Evolutionary conservation across 805 yeast genomes (phyloP).

Genomic region (Suhomyces tanzawaensis): DNA sequence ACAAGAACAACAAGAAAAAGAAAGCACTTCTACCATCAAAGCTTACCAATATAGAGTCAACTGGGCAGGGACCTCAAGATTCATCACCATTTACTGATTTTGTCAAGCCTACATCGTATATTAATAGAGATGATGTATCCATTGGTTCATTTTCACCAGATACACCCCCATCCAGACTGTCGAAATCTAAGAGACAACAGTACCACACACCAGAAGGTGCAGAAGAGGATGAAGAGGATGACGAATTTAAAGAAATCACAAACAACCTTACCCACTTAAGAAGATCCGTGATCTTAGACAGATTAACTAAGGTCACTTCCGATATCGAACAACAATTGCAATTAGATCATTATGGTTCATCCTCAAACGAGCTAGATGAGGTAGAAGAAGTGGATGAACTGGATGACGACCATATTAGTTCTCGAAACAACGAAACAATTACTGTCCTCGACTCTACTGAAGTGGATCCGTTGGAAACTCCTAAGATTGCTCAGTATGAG

Average conservation of each 20-base stretch:
- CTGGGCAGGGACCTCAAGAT: background rate
- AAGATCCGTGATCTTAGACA: slow-evolving; percentile 36
- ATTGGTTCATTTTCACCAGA: slow-evolving; percentile 41
- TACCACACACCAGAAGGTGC: slow-evolving; percentile 3
- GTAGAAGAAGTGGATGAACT: slow-evolving; percentile 10
- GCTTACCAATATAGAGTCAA: background rate
- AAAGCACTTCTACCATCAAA: slow-evolving; percentile 6
- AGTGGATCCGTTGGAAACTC: slow-evolving; percentile 2
- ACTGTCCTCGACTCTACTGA: background rate
- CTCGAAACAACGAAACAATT: slow-evolving; percentile 1
- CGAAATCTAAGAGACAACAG: background rate
- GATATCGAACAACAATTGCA: slow-evolving; percentile 32
- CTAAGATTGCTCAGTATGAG: slow-evolving; percentile 1
- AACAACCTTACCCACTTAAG: slow-evolving; percentile 19
- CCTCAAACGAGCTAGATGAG: slow-evolving; percentile 10
- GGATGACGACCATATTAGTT: slow-evolving; percentile 6
- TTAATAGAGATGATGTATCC: slow-evolving; percentile 20
- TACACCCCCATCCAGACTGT: slow-evolving; percentile 24
- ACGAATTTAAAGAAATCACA: slow-evolving; percentile 10
- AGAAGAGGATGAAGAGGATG: slow-evolving; percentile 10
- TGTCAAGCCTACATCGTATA: slow-evolving; percentile 1
- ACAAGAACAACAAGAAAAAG: slow-evolving; percentile 19
- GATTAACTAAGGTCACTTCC: slow-evolving; percentile 37
- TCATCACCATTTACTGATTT: background rate
- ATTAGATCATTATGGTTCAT: slow-evolving; percentile 13